Conservation (phyloP, 78 protist species). For the Dictyostelium intermedium region DNA sequence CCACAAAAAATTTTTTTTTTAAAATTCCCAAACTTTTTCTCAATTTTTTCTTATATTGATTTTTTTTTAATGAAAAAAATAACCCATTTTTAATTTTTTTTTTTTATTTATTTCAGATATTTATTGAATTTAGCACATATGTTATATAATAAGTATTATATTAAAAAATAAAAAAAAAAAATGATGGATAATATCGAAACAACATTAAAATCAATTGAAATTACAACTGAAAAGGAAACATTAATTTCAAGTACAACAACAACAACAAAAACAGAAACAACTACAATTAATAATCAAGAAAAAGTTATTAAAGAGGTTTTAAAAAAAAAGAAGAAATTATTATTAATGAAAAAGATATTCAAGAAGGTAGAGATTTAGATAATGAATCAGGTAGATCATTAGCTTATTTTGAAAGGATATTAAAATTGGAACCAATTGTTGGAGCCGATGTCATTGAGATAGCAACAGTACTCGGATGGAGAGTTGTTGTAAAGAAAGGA, state of each 20-base stretch:
- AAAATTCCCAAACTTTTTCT: no score
- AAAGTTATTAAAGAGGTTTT: neutral
- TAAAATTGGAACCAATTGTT: conserved; percentile 40
- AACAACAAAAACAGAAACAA: neutral
- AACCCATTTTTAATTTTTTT: no score
- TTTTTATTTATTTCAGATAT: no score
- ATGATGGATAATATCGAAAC: no score
- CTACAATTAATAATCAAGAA: neutral
- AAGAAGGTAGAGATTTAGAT: neutral
- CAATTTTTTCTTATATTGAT: no score
- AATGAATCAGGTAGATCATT: conserved; percentile 61
- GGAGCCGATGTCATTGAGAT: conserved; percentile 82
- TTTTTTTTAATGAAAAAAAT: no score
- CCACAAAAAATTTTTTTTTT: no score
- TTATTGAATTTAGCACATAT: no score
- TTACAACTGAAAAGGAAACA: neutral
- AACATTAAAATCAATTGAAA: no score
- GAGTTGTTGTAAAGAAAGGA: conserved; percentile 71
- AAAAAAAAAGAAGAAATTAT: neutral
- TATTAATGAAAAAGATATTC: neutral
- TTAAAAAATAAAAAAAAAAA: no score
- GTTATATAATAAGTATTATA: no score
- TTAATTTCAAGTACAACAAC: neutral
- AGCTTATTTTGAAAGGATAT: conserved; percentile 69
- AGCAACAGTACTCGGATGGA: conserved; percentile 80